Evolutionary conservation across 2,329 filamentous ascomycete species (phyloP), one percentile per base, ranked within the genome.

Genomic region (Aspergillus viridinutans): DNA sequence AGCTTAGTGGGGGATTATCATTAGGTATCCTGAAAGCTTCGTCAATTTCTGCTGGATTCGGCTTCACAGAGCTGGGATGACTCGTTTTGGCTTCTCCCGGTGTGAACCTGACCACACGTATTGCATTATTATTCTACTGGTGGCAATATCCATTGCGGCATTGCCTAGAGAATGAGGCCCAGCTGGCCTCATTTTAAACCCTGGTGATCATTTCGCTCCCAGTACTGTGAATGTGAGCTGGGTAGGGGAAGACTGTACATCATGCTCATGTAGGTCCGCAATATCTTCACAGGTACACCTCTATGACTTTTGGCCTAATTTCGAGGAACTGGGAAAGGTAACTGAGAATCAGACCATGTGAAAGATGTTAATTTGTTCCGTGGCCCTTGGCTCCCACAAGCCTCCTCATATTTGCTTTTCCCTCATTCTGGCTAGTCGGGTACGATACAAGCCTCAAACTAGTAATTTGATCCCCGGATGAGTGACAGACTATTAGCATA

Each of bases 11-110:
- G 21, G 32, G 49, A n/a, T 54, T 40, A 26, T 56, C 53, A 61
- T 61, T 61, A 55, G 61, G 43, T 59, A 59, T 57, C 59, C 43
- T 53, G 53, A 35, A 59, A 60, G 52, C 57, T 58, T 61, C 53
- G 38, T 55, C 49, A 26, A 49, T 20, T 20, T 50, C 56, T 38
- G 49, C 51, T 60, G 43, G 43, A 26, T 47, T 26, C 23, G 14
- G 21, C 43, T 47, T 14, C 12, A 3, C 7, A 23, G 12, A 23
- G 23, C 20, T 25, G 21, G 23, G 23, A 23, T 25, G 43, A 25
- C 23, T 47, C 23, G 32, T 17, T 26, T 14, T 23, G 21, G 43
- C 43, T 23, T 25, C 43, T 47, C 10, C 20, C 6, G 12, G 43
- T 23, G 20, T 23, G 10, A 47, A 23, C 17, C 43, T 17, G 21